Evolutionary conservation across 345 rosid genomes (phyloP).

Genomic region (Arabis hirsuta): DNA sequence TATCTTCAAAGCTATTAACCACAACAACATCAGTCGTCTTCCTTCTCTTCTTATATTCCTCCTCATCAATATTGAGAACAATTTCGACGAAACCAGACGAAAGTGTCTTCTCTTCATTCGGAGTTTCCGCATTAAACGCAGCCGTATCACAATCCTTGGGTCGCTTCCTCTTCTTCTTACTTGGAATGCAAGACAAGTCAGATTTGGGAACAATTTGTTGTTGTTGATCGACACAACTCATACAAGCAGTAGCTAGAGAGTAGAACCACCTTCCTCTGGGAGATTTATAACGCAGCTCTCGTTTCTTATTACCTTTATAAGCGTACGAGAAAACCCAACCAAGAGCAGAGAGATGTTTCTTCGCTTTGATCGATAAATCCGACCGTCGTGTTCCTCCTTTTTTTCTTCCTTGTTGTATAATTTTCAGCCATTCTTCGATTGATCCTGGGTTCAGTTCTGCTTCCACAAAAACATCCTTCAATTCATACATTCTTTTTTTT

Average conservation of each 20-base stretch:
- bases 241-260: conserved; percentile 34
- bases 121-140: not conserved
- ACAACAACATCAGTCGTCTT: conserved; percentile 35
- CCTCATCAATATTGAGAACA: not conserved
- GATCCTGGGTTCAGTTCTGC: conserved; percentile 22
- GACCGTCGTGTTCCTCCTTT: not conserved
- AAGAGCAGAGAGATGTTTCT: conserved; percentile 37
- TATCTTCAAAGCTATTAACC: conserved; percentile 30
- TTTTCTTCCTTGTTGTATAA: not conserved
- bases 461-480: not conserved
- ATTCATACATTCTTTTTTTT: no score
- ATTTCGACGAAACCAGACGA: not conserved
- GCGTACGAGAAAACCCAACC: conserved; percentile 35
- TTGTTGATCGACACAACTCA: not conserved
- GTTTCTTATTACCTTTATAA: not conserved
- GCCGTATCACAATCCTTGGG: not conserved
- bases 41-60: conserved; percentile 29
- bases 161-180: not conserved
- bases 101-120: not conserved
- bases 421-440: conserved; percentile 11
- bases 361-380: conserved; percentile 9
- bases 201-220: not conserved
- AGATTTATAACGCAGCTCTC: conserved; percentile 36
- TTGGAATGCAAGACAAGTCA: not conserved
- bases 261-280: conserved; percentile 25